Evolutionary conservation across 2,329 filamentous ascomycete genomes (phyloP).

Genomic region (Penicillium psychrosexuale): DNA sequence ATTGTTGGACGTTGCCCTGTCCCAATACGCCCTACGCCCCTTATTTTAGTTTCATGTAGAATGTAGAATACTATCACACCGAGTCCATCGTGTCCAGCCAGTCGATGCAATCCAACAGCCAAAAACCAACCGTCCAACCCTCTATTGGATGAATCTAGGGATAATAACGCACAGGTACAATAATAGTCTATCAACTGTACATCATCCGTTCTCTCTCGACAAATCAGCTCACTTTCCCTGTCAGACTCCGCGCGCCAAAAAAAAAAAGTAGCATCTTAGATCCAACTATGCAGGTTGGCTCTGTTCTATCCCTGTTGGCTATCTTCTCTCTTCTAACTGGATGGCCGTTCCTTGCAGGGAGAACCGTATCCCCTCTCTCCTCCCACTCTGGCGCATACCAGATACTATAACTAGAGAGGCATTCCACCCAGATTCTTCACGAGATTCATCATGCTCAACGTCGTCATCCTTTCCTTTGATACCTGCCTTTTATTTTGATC

Average conservation of each 20-base stretch:
- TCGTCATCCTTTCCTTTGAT: slow-evolving; percentile 18
- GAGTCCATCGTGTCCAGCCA: background rate
- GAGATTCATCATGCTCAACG: slow-evolving; percentile 33
- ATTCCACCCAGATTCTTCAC: slow-evolving; percentile 34
- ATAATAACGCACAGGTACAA: slow-evolving; percentile 14
- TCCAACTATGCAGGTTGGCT: slow-evolving; percentile 25
- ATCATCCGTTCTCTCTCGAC: slow-evolving; percentile 1
- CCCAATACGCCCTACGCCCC: background rate
- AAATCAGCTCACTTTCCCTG: slow-evolving; percentile 12
- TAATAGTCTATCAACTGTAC: slow-evolving; percentile 6
- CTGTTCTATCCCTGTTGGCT: slow-evolving; percentile 13
- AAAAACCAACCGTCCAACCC: background rate
- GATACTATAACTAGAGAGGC: slow-evolving; percentile 27
- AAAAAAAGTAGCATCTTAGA: slow-evolving; percentile 21
- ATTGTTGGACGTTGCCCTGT: background rate
- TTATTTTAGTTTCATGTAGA: background rate
- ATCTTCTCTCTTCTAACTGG: slow-evolving; percentile 15
- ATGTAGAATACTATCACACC: background rate
- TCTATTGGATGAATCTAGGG: slow-evolving; percentile 20
- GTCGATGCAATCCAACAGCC: too few species aligned
- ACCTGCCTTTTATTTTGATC: slow-evolving; percentile 11
- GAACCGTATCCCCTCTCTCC: slow-evolving; percentile 11
- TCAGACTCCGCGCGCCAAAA: slow-evolving; percentile 14
- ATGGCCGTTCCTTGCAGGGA: slow-evolving; percentile 19
- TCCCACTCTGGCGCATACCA: slow-evolving; percentile 22